Conservation (phyloP, 2,329 filamentous ascomycete species). For the Paecilomyces sp. region DNA sequence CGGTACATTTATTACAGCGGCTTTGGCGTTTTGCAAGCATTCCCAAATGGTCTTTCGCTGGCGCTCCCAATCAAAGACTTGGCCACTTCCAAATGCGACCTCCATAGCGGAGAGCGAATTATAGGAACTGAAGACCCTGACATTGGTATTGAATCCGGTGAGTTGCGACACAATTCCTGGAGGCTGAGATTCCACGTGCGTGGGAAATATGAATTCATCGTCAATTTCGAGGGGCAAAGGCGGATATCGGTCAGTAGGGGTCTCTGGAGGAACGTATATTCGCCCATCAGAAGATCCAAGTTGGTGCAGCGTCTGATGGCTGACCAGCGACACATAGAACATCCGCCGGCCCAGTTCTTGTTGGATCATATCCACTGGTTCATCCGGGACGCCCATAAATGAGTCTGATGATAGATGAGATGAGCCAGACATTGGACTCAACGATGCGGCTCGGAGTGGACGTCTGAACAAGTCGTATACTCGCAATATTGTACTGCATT, state of each 20-base stretch:
- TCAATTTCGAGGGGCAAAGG: slow-evolving; percentile 76
- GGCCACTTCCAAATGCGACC: slow-evolving; percentile 71
- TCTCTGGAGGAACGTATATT: slow-evolving; percentile 68
- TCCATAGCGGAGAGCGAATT: slow-evolving; percentile 72
- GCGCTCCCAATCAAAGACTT: slow-evolving; percentile 67
- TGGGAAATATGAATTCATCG: slow-evolving; percentile 69
- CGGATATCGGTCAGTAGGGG: slow-evolving; percentile 67
- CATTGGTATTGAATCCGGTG: slow-evolving; percentile 73
- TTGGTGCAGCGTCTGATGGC: slow-evolving; percentile 70
- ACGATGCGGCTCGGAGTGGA: slow-evolving; percentile 7
- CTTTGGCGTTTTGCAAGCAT: slow-evolving; percentile 63
- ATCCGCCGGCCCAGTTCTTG: slow-evolving; percentile 51
- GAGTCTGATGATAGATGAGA: slow-evolving; percentile 16
- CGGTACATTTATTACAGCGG: slow-evolving; percentile 60
- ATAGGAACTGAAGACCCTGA: slow-evolving; percentile 73
- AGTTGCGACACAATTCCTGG: slow-evolving; percentile 61
- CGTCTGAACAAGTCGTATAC: slow-evolving; percentile 31
- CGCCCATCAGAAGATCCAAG: slow-evolving; percentile 65
- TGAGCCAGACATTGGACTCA: slow-evolving; percentile 12
- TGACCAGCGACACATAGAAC: slow-evolving; percentile 77
- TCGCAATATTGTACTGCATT: slow-evolving; percentile 36
- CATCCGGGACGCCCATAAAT: slow-evolving; percentile 9
- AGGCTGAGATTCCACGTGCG: slow-evolving; percentile 64
- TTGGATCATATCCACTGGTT: slow-evolving; percentile 27
- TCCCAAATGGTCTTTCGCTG: slow-evolving; percentile 67